Conservation (phyloP, 768 basidiomycete species). For the Rhodotorula graminis region DNA sequence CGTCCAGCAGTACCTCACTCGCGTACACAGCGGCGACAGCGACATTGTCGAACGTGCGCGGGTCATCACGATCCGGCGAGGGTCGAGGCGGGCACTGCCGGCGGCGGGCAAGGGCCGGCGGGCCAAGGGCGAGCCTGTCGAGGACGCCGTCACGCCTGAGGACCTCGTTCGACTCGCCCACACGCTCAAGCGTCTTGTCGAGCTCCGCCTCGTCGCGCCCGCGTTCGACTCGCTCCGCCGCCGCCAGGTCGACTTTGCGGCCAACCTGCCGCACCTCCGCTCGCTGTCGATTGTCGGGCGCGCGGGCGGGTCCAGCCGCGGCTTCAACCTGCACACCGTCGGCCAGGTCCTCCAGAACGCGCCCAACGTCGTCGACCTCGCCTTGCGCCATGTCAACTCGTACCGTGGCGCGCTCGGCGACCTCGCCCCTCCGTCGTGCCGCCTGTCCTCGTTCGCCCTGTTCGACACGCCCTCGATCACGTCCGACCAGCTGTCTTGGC, state of each 20-base stretch:
- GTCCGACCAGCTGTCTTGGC: constrained; percentile 17
- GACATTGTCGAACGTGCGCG: background rate
- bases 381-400: constrained; percentile 6
- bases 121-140: background rate
- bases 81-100: background rate
- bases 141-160: constrained; percentile 16
- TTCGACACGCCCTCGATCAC: background rate
- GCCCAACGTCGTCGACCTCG: constrained; percentile 8
- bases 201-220: background rate
- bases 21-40: background rate
- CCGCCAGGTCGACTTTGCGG: constrained; percentile 17
- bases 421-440: constrained; percentile 8
- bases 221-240: constrained; percentile 8
- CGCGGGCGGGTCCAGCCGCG: background rate
- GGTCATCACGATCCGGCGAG: background rate
- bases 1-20: background rate
- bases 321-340: constrained; percentile 37
- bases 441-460: constrained; percentile 13
- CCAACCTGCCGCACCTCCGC: background rate
- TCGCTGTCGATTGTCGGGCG: constrained; percentile 11
- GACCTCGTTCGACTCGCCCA: constrained; percentile 20
- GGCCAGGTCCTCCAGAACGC: constrained; percentile 13
- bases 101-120: background rate
- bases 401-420: background rate
- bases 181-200: background rate